Evolutionary conservation across 139 green algal genomes (phyloP).

Genomic region (Coelastrella sp.): DNA sequence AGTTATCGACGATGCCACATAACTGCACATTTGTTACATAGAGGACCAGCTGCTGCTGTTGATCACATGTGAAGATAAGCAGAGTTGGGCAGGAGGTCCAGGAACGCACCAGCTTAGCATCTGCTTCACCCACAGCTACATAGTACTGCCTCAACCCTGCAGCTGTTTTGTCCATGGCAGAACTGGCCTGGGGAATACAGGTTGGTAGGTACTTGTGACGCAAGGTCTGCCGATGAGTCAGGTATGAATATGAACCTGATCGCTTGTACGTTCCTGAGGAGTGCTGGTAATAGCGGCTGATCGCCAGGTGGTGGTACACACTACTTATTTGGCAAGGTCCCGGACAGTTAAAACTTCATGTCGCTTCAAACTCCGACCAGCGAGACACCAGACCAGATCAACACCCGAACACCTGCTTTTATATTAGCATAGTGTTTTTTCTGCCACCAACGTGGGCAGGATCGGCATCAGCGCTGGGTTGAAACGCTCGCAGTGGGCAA

Average conservation of each 20-base stretch:
- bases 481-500: background rate
- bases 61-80: background rate
- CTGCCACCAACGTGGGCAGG: too few species aligned
- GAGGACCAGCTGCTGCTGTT: background rate
- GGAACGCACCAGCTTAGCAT: slow-evolving; percentile 50
- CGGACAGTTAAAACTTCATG: background rate
- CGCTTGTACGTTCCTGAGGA: too few species aligned
- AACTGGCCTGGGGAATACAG: background rate
- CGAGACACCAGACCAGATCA: too few species aligned
- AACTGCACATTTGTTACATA: background rate
- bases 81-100: too few species aligned
- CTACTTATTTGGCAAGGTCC: background rate
- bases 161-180: background rate
- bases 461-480: background rate
- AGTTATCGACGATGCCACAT: background rate
- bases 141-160: slow-evolving; percentile 49
- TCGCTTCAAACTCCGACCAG: background rate
- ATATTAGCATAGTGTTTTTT: background rate
- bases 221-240: too few species aligned
- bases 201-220: too few species aligned
- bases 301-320: too few species aligned
- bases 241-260: too few species aligned
- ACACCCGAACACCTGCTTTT: background rate
- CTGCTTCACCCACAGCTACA: slow-evolving; percentile 51
- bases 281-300: too few species aligned